phyloP scores from a whole-genome alignment of 306 rosid species.

The Pyrus betulifolia region DNA sequence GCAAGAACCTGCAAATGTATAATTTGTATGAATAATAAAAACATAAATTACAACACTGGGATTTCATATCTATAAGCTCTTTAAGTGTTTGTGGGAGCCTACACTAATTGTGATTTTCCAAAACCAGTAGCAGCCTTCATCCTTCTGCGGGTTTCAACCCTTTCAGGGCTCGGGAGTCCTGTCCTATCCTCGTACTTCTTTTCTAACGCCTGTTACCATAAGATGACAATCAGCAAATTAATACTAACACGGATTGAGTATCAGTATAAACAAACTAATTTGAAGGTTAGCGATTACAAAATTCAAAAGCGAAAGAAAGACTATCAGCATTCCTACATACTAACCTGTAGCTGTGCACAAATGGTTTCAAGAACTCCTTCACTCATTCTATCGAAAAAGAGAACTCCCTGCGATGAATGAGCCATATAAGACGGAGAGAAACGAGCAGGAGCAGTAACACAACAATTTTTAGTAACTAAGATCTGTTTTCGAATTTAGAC shows the following conservation, averaged over 20 bases:
- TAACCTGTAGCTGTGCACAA: constrained; percentile 59
- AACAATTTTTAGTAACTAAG: neutral
- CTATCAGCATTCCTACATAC: constrained; percentile 13
- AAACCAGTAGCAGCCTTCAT: constrained; percentile 61
- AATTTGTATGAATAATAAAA: neutral
- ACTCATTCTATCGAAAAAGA: constrained; percentile 90
- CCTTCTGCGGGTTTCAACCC: constrained; percentile 40
- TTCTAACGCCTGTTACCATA: constrained; percentile 62
- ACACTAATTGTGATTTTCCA: constrained; percentile 42
- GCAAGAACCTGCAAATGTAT: neutral
- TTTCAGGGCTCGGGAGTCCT: constrained; percentile 78
- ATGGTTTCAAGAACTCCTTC: constrained; percentile 64
- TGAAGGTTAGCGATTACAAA: neutral
- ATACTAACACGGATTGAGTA: neutral
- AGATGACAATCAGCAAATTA: neutral
- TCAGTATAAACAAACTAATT: neutral
- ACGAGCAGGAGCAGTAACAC: too few species aligned
- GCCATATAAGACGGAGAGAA: constrained; percentile 2
- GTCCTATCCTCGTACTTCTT: constrained; percentile 56
- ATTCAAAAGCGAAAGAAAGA: neutral
- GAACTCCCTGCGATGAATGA: constrained; percentile 53
- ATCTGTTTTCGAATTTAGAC: neutral
- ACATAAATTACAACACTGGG: neutral
- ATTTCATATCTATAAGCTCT: constrained; percentile 15
- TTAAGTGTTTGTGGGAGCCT: constrained; percentile 6